Base-by-base conservation (phyloP, 805 yeast genomes). In the Metschnikowia henanensis region DNA sequence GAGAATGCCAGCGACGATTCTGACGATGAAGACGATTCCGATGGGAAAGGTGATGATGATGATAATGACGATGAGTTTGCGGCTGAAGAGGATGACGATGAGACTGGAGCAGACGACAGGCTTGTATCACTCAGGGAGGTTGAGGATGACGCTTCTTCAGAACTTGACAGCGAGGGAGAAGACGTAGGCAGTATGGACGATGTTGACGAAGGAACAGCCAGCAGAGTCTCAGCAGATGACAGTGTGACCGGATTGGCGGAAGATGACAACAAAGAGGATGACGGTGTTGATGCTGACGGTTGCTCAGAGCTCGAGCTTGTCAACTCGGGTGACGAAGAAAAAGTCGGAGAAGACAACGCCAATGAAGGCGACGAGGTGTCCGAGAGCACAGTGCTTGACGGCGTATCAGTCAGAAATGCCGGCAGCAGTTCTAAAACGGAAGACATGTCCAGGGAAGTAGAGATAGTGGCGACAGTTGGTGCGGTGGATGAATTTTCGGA, bases 321-420 rank as follows among this genome's bases (percentile, higher is more conserved):
- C 30, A 38, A 38, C 1, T 22, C 13, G 2, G 37, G 22, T 3
- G 60, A 49, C 6, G 64, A 52, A 22, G 61, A 56, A 6, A 62
- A 52, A 3, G 59, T 51, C 9, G 61, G 60, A 19, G 43, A 30
- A 12, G 59, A 49, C 4, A 61, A 58, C 28, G 43, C 26, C n/a
- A 18, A 5, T n/a, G n/a, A n/a, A 12, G 18, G 34, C 12, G 48
- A 36, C 8, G 53, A 29, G 4, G 51, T 36, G 2, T 49, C 41
- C 16, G 48, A 37, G 12, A 23, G 26, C 19, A 13, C 12, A 30
- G 6, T 15, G 32, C 32, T 30, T 15, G 32, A 15, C 9, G 9
- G 32, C 12, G 32, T 15, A n/a, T 32, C 20, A 4, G 10, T 15
- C 15, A 19, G 25, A 32, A 16, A 19, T 32, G 23, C n/a, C 23